These are phyloP conservation scores for Globisporangium paroecandrum DNA, from an alignment of 352 stramenopile species.

Conservation along the genomic window DNA sequence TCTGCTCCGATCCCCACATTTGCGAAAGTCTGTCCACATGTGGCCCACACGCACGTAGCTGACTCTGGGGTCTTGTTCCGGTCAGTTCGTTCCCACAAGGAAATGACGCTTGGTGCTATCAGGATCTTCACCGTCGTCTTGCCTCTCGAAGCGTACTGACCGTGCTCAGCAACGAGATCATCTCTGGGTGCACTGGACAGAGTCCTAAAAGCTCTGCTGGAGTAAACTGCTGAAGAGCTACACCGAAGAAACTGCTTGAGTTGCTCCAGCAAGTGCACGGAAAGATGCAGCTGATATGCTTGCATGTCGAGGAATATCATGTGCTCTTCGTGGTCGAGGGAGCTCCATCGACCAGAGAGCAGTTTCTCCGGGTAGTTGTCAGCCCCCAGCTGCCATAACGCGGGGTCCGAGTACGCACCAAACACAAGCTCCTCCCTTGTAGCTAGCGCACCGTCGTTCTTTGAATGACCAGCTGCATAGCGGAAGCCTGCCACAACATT, in stretches of 20 bases:
- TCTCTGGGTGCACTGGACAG: background rate
- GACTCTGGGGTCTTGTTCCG: conserved; percentile 6
- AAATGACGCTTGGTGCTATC: conserved; percentile 57
- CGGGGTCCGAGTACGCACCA: conserved; percentile 59
- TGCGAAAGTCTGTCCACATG: conserved; percentile 59
- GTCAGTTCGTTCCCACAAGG: conserved; percentile 38
- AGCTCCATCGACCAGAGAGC: conserved; percentile 54
- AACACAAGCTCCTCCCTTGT: conserved; percentile 63
- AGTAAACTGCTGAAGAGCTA: background rate
- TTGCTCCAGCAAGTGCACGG: conserved; percentile 39
- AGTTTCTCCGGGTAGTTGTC: conserved; percentile 75
- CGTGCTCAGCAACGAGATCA: background rate
- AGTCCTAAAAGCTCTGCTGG: background rate
- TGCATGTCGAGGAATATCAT: conserved; percentile 71
- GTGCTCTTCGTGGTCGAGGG: conserved; percentile 26
- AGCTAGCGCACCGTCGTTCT: background rate
- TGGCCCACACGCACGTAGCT: conserved; percentile 41
- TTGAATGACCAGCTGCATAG: conserved; percentile 1
- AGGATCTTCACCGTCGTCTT: conserved; percentile 60
- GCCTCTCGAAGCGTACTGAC: conserved; percentile 9
- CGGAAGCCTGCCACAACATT: conserved; percentile 58
- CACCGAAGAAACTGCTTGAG: conserved; percentile 27
- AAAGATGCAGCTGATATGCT: conserved; percentile 65
- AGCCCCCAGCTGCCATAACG: conserved; percentile 62
- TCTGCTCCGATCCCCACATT: conserved; percentile 44